phyloP scores from a whole-genome alignment of 1,284 basidiomycete genomes.

The Rhodotorula sp. region DNA sequence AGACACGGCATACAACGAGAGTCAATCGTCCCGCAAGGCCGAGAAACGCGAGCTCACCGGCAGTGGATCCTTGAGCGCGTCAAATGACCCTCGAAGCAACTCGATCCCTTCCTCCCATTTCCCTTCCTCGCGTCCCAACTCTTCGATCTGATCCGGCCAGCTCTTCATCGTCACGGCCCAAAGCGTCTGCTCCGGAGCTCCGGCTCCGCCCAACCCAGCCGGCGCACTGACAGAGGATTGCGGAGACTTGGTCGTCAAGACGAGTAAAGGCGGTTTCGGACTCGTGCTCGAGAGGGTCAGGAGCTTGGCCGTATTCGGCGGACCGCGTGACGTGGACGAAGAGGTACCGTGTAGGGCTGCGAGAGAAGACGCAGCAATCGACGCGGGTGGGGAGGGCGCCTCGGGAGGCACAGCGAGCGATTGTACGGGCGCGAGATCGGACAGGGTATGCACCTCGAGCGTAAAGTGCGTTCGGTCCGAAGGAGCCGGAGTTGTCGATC shows the following conservation, averaged over 20 bases:
- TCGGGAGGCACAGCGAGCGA: conserved; percentile 65
- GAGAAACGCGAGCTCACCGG: background rate
- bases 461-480: conserved; percentile 48
- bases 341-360: conserved; percentile 40
- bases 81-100: conserved; percentile 7
- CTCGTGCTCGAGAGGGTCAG: conserved; percentile 58
- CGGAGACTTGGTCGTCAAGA: conserved; percentile 37
- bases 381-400: conserved; percentile 42
- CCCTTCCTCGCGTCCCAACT: background rate
- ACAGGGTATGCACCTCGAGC: conserved; percentile 65
- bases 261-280: background rate
- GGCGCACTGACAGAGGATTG: conserved; percentile 58
- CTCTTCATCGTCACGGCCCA: conserved; percentile 59
- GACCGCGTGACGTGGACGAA: background rate
- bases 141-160: conserved; percentile 57
- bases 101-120: background rate
- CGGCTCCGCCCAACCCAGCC: conserved; percentile 57
- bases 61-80: background rate
- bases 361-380: conserved; percentile 58
- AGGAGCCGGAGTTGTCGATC: background rate
- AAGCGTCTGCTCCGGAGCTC: conserved; percentile 55
- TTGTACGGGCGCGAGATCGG: conserved; percentile 67
- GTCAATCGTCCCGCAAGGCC: no score
- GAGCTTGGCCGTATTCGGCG: conserved; percentile 53
- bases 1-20: background rate